Base-by-base conservation (phyloP, 2,329 filamentous ascomycete species). In the Epicoccum sorghinum region DNA sequence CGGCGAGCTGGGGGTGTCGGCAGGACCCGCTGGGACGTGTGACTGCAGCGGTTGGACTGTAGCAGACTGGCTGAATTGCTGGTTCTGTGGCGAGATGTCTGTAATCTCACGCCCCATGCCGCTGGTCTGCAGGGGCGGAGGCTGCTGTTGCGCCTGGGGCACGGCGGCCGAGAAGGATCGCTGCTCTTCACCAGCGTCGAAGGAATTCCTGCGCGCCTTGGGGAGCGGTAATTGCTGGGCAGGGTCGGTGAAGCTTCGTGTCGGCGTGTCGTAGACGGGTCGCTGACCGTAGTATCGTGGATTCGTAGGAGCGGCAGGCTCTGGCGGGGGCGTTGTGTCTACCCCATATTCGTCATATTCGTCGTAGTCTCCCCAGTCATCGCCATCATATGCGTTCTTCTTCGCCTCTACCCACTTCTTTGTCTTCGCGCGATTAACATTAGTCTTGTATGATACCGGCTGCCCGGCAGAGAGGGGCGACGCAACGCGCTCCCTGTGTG, bases 391-490 rank as follows among this genome's bases (percentile, higher is more conserved):
- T 70, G 86, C 90, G 65, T 89, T 87, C 54, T 86, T 82, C 75
- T 93, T 93, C 32, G 93, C 93, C 68, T 96, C 89, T 33, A 93
- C 89, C 93, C 93, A 98, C 83, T 96, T 96, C 77, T 88, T 90
- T 50, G 93, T 97, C 78, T 96, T 96, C 51, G 87, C 84, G 58
- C 93, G 87, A 76, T 90, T 93, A 43, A 97, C 87, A 73, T 96
- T 96, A 46, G 91, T 86, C 72, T 90, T 89, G 77, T 93, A 96
- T 24, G 82, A 84, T 25, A 83, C 75, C 24, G 80, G 77, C 47
- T 80, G 79, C 14, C 32, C 40, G 33, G 64, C 56, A 36, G 66
- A 61, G 55, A 62, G 61, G 39, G 60, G 62, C 18, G 66, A 68
- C n/a, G 66, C 59, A 39, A 65, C 46, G 18, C 68, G 68, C 53